Conservation (phyloP, 73 alveolate genomes). For the Paramecium sonneborni region DNA sequence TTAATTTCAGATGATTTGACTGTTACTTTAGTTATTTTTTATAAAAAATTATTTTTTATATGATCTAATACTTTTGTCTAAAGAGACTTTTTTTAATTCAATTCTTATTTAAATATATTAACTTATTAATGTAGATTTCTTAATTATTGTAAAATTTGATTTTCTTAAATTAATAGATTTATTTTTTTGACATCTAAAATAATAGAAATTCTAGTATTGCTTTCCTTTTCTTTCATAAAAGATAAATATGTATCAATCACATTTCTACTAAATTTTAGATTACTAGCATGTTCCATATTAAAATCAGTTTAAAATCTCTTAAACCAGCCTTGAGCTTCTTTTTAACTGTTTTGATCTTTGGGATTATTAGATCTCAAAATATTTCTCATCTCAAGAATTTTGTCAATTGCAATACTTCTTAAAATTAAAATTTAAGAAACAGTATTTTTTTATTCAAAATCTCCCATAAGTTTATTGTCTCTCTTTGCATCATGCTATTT, state of each 20-base stretch:
- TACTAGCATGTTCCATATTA: slow-evolving; percentile 50
- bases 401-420: slow-evolving; percentile 48
- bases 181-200: background rate
- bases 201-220: slow-evolving; percentile 12
- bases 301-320: background rate
- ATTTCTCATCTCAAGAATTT: slow-evolving; percentile 32
- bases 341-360: background rate
- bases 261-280: slow-evolving; percentile 34
- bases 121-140: slow-evolving; percentile 38
- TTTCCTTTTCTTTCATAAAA: slow-evolving; percentile 43
- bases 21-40: slow-evolving; percentile 26
- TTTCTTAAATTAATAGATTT: slow-evolving; percentile 24
- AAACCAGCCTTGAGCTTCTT: slow-evolving; percentile 36
- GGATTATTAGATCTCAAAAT: background rate
- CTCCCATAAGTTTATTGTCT: background rate
- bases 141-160: slow-evolving; percentile 11
- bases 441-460: slow-evolving; percentile 8
- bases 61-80: slow-evolving; percentile 27
- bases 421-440: background rate
- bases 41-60: slow-evolving; percentile 18
- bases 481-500: background rate
- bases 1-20: background rate
- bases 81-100: slow-evolving; percentile 20
- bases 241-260: slow-evolving; percentile 22
- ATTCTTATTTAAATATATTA: slow-evolving; percentile 21